A percentile compares a stretch with the other conserved stretches of the same genome.
Evolutionary conservation across 441 rosid genomes (phyloP).

Genomic region (Erodium trifolium): DNA sequence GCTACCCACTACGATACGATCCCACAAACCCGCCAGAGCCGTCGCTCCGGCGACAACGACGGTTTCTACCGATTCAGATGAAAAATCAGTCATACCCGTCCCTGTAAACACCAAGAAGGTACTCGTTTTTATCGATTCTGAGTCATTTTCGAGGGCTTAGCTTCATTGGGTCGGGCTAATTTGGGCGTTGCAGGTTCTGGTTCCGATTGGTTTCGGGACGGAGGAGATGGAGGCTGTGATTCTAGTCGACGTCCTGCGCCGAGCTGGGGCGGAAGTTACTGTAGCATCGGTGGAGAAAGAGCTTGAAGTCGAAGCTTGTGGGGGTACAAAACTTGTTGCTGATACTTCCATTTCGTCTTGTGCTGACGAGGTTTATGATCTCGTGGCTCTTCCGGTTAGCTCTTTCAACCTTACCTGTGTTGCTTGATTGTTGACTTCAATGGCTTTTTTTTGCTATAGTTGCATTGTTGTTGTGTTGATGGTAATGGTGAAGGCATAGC

Average conservation of each 20-base stretch:
- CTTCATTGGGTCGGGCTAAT: constrained; percentile 8
- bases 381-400: no score
- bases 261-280: constrained; percentile 85
- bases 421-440: constrained; percentile 6
- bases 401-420: constrained; percentile 27
- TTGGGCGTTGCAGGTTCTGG: constrained; percentile 48
- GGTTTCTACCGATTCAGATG: background rate
- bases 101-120: constrained; percentile 54
- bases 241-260: constrained; percentile 59
- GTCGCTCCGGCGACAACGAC: constrained; percentile 23
- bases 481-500: constrained; percentile 1
- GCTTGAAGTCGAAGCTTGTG: constrained; percentile 36
- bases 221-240: constrained; percentile 96
- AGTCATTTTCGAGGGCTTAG: background rate
- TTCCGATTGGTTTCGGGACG: constrained; percentile 80
- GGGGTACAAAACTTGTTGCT: constrained; percentile 39
- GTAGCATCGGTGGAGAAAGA: constrained; percentile 86
- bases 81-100: background rate
- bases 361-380: no score
- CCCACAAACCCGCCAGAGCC: constrained; percentile 20
- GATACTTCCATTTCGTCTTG: constrained; percentile 47
- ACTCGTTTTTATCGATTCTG: background rate
- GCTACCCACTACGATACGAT: constrained; percentile 23
- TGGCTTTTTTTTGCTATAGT: background rate
- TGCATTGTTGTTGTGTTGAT: background rate